These are phyloP conservation scores for Phlebiopsis gigantea DNA, from an alignment of 768 basidiomycete species.

Conservation along the genomic window DNA sequence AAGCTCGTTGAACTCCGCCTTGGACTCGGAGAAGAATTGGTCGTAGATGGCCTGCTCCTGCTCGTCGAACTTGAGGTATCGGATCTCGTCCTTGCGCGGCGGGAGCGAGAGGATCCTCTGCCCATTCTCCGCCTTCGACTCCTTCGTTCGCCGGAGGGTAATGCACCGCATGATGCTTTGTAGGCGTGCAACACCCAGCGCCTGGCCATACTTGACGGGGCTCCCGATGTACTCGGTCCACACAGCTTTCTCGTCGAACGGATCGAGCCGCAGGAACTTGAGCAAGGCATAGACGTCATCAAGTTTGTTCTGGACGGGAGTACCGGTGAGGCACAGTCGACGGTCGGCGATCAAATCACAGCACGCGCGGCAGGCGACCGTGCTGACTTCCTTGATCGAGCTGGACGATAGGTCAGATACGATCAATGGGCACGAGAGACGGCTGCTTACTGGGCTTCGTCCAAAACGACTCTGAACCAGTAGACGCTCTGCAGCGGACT, in stretches of 20 bases:
- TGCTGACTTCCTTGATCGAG: constrained; percentile 93
- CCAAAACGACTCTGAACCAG: constrained; percentile 94
- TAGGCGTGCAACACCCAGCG: constrained; percentile 85
- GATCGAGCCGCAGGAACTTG: constrained; percentile 89
- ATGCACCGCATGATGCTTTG: constrained; percentile 97
- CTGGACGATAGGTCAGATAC: constrained; percentile 35
- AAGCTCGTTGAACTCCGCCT: constrained; percentile 86
- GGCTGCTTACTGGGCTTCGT: constrained; percentile 88
- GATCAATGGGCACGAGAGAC: neutral
- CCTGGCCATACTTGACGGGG: constrained; percentile 88
- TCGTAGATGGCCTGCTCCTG: constrained; percentile 86
- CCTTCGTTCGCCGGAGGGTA: constrained; percentile 94
- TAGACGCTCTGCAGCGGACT: constrained; percentile 91
- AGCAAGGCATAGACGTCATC: constrained; percentile 97
- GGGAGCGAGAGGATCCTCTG: constrained; percentile 84
- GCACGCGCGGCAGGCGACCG: constrained; percentile 90
- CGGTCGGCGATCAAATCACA: constrained; percentile 94
- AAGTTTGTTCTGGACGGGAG: constrained; percentile 97
- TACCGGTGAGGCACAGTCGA: constrained; percentile 92
- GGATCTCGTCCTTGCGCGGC: constrained; percentile 83
- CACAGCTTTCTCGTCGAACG: constrained; percentile 86
- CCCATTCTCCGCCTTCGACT: constrained; percentile 76
- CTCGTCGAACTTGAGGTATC: constrained; percentile 77
- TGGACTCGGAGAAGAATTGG: constrained; percentile 83
- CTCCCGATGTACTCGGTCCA: constrained; percentile 94